phyloP scores from a whole-genome alignment of 345 rosid species.

The Populus tremula region DNA sequence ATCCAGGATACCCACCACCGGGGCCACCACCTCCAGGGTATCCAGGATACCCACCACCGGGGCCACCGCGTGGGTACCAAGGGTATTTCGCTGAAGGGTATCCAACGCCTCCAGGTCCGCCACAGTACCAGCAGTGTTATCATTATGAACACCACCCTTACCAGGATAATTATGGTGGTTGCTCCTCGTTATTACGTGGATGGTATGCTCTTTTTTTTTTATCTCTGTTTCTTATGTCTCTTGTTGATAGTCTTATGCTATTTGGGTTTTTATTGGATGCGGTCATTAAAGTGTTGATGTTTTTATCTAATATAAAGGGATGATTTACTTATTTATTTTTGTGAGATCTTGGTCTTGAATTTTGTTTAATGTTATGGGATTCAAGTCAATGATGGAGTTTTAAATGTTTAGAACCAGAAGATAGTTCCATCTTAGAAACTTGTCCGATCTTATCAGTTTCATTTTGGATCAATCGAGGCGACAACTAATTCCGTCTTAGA shows the following conservation, averaged over 20 bases:
- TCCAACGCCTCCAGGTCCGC: conserved; percentile 50
- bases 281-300: not conserved
- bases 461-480: not conserved
- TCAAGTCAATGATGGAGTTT: not conserved
- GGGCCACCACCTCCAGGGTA: conserved; percentile 30
- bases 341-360: not conserved
- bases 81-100: conserved; percentile 68
- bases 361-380: not conserved
- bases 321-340: not conserved
- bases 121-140: conserved; percentile 36
- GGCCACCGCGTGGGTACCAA: conserved; percentile 61
- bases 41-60: conserved; percentile 46
- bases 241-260: not conserved
- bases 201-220: conserved; percentile 46
- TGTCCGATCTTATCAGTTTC: not conserved
- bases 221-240: conserved; percentile 2
- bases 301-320: not conserved
- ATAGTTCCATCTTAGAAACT: not conserved
- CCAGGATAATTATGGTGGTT: conserved; percentile 48
- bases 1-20: too few species aligned
- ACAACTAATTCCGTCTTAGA: not conserved
- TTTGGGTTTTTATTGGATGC: not conserved
- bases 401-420: not conserved
- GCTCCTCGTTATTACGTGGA: conserved; percentile 60
- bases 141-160: conserved; percentile 53